A percentile compares a stretch with the other conserved stretches of the same genome.
These are phyloP conservation scores for Wickerhamomyces bovis DNA, from an alignment of 805 yeast genomes.

Conservation along the genomic window DNA sequence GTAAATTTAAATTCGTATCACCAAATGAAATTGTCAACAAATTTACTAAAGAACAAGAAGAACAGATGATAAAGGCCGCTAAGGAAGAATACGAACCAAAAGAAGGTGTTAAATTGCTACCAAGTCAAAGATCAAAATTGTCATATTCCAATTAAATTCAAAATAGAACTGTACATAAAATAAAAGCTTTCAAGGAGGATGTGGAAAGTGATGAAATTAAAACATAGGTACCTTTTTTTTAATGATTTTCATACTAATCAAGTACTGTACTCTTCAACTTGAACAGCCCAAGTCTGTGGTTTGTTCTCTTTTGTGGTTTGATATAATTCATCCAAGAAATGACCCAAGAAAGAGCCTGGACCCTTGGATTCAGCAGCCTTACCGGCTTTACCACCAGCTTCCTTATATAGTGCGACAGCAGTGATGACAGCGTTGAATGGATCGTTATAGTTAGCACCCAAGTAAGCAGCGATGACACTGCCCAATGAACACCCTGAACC, in stretches of 20 bases:
- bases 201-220: neutral
- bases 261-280: constrained; percentile 1
- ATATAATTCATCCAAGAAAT: constrained; percentile 10
- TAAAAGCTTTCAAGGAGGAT: too few species aligned
- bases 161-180: neutral
- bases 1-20: constrained; percentile 77
- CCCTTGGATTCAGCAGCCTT: constrained; percentile 4
- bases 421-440: constrained; percentile 11
- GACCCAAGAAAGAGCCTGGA: constrained; percentile 12
- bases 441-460: constrained; percentile 7
- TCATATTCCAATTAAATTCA: constrained; percentile 38
- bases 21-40: constrained; percentile 76
- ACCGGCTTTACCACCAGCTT: constrained; percentile 15
- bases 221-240: neutral
- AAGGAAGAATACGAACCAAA: constrained; percentile 42
- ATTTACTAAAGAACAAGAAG: constrained; percentile 60
- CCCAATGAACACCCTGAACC: constrained; percentile 86
- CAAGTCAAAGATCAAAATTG: constrained; percentile 52
- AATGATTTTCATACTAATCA: neutral
- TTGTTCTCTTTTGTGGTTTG: constrained; percentile 1
- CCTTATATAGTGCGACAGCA: constrained; percentile 14
- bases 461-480: constrained; percentile 52
- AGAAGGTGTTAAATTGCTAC: constrained; percentile 37
- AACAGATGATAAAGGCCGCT: constrained; percentile 43
- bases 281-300: constrained; percentile 8